Evolutionary conservation across 495 filamentous ascomycete species (phyloP).

Genomic region (Echria macrotheca): DNA sequence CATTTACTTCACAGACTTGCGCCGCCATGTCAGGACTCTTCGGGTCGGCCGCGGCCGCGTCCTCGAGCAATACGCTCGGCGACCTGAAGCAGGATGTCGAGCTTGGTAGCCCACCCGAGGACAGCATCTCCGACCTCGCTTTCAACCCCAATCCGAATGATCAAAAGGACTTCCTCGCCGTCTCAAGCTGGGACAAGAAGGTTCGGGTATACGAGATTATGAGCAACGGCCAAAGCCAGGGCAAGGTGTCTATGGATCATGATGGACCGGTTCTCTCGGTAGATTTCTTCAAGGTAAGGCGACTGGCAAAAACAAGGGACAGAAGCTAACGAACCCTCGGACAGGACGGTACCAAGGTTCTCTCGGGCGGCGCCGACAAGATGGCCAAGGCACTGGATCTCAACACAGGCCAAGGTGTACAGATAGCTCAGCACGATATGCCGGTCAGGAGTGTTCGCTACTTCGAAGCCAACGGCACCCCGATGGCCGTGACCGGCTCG

Average conservation of each 20-base stretch:
- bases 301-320: too few relatives aligned
- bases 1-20: too few relatives aligned
- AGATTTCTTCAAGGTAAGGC: slow-evolving; percentile 76
- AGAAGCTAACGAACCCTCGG: slow-evolving; percentile 5
- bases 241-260: slow-evolving; percentile 66
- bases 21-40: slow-evolving; percentile 63
- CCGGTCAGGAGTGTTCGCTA: slow-evolving; percentile 76
- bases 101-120: slow-evolving; percentile 69
- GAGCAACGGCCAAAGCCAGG: slow-evolving; percentile 59
- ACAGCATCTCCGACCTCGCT: slow-evolving; percentile 74
- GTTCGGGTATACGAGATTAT: slow-evolving; percentile 85
- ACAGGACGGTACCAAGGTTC: slow-evolving; percentile 63
- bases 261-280: slow-evolving; percentile 68
- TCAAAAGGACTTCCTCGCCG: slow-evolving; percentile 67
- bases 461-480: slow-evolving; percentile 54
- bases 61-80: slow-evolving; percentile 69
- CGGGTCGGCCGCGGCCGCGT: slow-evolving; percentile 35
- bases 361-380: slow-evolving; percentile 82
- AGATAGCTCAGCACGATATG: slow-evolving; percentile 73
- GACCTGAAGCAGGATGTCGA: slow-evolving; percentile 86
- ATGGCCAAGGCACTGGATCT: slow-evolving; percentile 74
- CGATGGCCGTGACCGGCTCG: slow-evolving; percentile 78
- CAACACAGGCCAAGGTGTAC: slow-evolving; percentile 42
- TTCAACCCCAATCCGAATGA: slow-evolving; percentile 58
- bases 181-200: slow-evolving; percentile 88